Evolutionary conservation across 768 basidiomycete genomes (phyloP), one percentile per base, ranked within the genome.

Genomic region (Tephrocybe sp.): DNA sequence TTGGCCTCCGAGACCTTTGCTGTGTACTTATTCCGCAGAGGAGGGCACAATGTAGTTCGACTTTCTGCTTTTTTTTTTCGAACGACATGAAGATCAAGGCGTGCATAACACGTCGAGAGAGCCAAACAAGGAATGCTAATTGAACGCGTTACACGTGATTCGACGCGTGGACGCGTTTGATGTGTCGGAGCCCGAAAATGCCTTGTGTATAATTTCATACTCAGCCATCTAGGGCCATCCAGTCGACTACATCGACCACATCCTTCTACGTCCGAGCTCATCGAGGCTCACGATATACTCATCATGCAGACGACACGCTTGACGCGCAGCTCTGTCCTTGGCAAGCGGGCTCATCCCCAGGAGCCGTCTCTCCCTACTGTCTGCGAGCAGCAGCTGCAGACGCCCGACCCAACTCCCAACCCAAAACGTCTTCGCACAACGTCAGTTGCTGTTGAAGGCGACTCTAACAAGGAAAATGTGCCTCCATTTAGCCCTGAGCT

Each of bases 381-480:
- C 60, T 56, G 69, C 60, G 69, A 73, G 59, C 67, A 69, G 56
- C 69, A 71, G 64, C 73, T 79, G 25, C 76, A 72, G 54, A 84
- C 85, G 0, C 85, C 86, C 5, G 82, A 86, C 53, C 68, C 73
- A 25, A 83, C 80, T 7, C 86, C 87, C 16, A 79, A 77, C 57
- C 71, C 79, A 28, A 89, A 89, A 69, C 85, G 87, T 46, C 68
- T 76, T 36, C 78, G 81, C 44, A 79, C 75, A 15, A 74, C 77
- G 13, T 61, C 64, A 13, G 65, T 64, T 5, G 52, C 64, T 26
- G 45, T 75, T 16, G 83, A 84, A 52, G 80, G 76, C 34, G 80
- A 83, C 43, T 71, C 74, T 19, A 89, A 89, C 66, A 89, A 89
- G 71, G 87, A 89, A 65, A 89, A 89, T 57, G 75, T 89, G 15